Conservation (phyloP, 139 green algal genomes). For the Bryopsis sp. region DNA sequence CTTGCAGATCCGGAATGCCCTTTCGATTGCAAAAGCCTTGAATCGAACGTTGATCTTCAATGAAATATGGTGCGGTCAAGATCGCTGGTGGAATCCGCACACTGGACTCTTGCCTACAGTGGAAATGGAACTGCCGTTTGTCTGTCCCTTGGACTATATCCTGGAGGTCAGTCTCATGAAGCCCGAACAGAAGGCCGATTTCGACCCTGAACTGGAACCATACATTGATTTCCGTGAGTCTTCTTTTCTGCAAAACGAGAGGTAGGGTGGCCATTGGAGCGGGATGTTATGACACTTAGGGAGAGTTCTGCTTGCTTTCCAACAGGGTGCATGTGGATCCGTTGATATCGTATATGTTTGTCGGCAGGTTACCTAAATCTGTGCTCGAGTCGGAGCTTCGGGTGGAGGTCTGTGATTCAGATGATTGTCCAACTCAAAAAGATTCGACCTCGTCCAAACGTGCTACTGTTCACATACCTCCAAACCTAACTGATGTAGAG, state of each 20-base stretch:
- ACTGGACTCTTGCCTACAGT: slow-evolving; percentile 63
- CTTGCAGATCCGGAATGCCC: slow-evolving; percentile 37
- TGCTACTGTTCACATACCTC: neutral
- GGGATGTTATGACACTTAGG: too few relatives aligned
- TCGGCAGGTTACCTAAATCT: slow-evolving; percentile 18
- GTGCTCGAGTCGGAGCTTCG: slow-evolving; percentile 23
- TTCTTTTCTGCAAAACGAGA: slow-evolving; percentile 49
- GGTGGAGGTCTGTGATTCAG: slow-evolving; percentile 30
- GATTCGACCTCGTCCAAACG: neutral
- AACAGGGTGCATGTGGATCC: too few relatives aligned
- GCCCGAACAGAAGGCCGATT: slow-evolving; percentile 18
- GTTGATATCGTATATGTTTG: neutral
- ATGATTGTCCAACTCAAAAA: too few relatives aligned
- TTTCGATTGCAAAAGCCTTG: slow-evolving; percentile 47
- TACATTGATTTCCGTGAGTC: slow-evolving; percentile 58
- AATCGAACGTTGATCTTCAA: slow-evolving; percentile 66
- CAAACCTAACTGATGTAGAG: neutral
- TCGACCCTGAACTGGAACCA: slow-evolving; percentile 36
- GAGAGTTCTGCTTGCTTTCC: too few relatives aligned
- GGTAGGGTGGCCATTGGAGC: too few relatives aligned
- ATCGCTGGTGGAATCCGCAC: slow-evolving; percentile 86
- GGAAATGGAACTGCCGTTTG: slow-evolving; percentile 61
- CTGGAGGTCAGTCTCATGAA: slow-evolving; percentile 46
- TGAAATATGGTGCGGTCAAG: slow-evolving; percentile 64
- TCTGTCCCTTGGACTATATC: slow-evolving; percentile 81